Conservation (phyloP, 2,329 filamentous ascomycete species). For the Aureobasidium mangrovei region DNA sequence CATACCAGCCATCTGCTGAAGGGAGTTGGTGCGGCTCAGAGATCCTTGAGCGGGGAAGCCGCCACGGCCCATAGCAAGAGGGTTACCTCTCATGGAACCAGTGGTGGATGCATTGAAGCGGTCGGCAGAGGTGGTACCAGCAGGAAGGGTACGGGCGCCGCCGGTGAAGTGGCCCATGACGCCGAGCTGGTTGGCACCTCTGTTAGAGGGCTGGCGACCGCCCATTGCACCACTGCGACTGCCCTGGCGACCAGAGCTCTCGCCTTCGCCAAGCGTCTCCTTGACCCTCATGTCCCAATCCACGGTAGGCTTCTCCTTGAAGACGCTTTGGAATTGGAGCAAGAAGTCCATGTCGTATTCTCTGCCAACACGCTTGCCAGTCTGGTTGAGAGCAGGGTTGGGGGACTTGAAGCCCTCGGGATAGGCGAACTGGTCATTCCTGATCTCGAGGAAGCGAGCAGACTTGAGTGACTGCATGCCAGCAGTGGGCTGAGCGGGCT, state of each 20-base stretch:
- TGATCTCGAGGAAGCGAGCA: constrained; percentile 74
- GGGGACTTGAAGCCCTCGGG: constrained; percentile 77
- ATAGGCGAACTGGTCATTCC: constrained; percentile 66
- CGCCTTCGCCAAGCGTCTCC: constrained; percentile 52
- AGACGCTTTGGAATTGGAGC: constrained; percentile 90
- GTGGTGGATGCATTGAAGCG: constrained; percentile 47
- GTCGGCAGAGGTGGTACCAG: constrained; percentile 68
- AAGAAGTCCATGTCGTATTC: constrained; percentile 95
- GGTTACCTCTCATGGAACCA: constrained; percentile 15
- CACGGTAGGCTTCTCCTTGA: constrained; percentile 89
- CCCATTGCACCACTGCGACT: constrained; percentile 43
- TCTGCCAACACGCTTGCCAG: constrained; percentile 72
- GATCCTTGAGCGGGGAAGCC: constrained; percentile 54
- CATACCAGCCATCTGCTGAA: constrained; percentile 49
- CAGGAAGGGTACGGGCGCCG: constrained; percentile 50
- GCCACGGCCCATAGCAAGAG: constrained; percentile 44
- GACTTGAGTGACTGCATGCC: constrained; percentile 90
- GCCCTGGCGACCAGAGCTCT: constrained; percentile 50
- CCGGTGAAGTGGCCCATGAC: constrained; percentile 12
- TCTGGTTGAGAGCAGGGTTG: constrained; percentile 82
- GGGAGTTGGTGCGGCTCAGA: constrained; percentile 57
- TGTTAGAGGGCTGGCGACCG: constrained; percentile 31
- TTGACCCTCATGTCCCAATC: constrained; percentile 89
- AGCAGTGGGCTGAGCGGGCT: constrained; percentile 86
- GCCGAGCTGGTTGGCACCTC: constrained; percentile 17